Evolutionary conservation across 805 yeast species (phyloP), one percentile per base, ranked within the genome.

Genomic region (Lachancea meyersii): DNA sequence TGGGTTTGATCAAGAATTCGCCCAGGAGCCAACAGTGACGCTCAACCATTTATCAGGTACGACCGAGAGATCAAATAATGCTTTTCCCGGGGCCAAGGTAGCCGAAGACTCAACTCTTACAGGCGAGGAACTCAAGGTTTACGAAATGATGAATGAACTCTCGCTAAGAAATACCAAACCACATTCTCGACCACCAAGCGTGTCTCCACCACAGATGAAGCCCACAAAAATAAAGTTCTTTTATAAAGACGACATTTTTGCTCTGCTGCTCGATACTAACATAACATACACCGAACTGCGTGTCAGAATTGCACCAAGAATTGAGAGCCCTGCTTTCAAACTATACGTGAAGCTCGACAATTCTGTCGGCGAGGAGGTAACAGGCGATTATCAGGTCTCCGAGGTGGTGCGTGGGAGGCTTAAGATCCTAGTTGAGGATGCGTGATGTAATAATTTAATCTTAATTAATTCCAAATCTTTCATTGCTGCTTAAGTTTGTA

Each of bases 211-310:
- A 35, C 56, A 53, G 17, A 47, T 40, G 41, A 56, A 61, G 44
- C 49, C 64, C 2, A 54, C 57, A 1, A 85, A 85, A 60, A 75
- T 84, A 40, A 85, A 85, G 59, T 82, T 85, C 54, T 85, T 80
- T 58, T 83, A 77, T 55, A 80, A 79, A 45, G 93, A 83, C 54
- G 95, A 85, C 57, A 85, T 85, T 13, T 85, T 84, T 67, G 93
- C 87, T 1, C 69, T 85, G 32, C 61, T 79, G 47, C 64, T 80
- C 30, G 77, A 79, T 24, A 55, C 68, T 11, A 68, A 65, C 47
- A 71, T 74, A 38, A 64, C 75, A 3, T 58, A 75, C 35, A 66
- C 62, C 26, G 82, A 76, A 44, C 55, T 80, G 45, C 71, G 72
- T 48, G 58, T 64, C 22, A 79, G 77, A 54, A 70, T 80, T 41